Conservation (phyloP, 371 early-diverging fungal species). For the Mortierella sp. region DNA sequence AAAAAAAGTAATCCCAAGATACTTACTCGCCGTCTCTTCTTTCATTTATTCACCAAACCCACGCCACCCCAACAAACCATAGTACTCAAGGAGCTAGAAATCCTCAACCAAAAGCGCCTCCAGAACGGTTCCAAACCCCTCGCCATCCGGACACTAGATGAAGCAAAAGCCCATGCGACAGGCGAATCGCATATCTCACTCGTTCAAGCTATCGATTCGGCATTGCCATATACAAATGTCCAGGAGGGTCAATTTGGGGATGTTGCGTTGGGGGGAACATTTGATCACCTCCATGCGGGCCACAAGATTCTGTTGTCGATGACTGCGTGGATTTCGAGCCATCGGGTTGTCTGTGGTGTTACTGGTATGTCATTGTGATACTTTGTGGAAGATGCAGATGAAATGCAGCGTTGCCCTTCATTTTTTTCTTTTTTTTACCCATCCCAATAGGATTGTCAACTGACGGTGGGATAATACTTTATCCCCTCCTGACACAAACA, state of each 20-base stretch:
- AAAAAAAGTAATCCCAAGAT: background rate
- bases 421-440: no score
- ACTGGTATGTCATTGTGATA: constrained; percentile 79
- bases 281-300: constrained; percentile 97
- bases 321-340: constrained; percentile 76
- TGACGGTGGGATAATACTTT: background rate
- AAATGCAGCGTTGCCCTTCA: no score
- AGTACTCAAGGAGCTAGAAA: constrained; percentile 22
- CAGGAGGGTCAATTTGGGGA: constrained; percentile 37
- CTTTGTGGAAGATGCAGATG: no score
- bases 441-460: no score
- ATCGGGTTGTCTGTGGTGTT: constrained; percentile 82
- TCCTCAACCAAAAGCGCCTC: constrained; percentile 26
- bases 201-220: constrained; percentile 42
- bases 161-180: constrained; percentile 15
- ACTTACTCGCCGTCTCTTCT: background rate
- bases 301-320: constrained; percentile 94
- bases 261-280: constrained; percentile 96
- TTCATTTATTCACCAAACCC: background rate
- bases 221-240: constrained; percentile 23
- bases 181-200: constrained; percentile 20
- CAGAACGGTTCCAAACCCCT: constrained; percentile 18
- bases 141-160: constrained; percentile 28
- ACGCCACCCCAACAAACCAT: no score
- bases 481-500: background rate